Conservation (phyloP, 2,329 filamentous ascomycete species). For the Colletotrichum costaricense region DNA sequence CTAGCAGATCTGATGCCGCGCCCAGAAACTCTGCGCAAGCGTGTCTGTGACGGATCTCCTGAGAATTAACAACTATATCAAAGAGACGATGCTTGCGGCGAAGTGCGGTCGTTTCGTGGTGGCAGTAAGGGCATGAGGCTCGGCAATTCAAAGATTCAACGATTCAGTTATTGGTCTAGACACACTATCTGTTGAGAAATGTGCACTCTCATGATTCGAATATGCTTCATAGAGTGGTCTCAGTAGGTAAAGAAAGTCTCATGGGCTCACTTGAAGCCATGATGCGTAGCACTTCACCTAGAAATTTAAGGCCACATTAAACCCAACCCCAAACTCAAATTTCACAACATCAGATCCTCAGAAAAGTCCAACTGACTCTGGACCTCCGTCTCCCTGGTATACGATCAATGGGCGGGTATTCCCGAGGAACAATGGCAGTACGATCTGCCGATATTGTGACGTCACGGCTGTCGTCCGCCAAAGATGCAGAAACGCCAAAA, state of each 20-base stretch:
- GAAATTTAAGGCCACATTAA: too few species aligned
- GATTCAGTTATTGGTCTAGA: not conserved
- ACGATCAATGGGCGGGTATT: not conserved
- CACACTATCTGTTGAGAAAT: too few species aligned
- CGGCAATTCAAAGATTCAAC: not conserved
- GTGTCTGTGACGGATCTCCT: too few species aligned
- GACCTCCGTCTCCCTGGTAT: too few species aligned
- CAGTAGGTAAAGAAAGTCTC: too few species aligned
- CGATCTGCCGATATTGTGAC: not conserved
- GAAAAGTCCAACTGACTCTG: not conserved
- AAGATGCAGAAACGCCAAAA: not conserved
- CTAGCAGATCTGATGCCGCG: not conserved
- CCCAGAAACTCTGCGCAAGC: too few species aligned
- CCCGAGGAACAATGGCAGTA: not conserved
- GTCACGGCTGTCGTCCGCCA: not conserved
- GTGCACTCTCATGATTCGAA: too few species aligned
- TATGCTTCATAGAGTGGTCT: too few species aligned
- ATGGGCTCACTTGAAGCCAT: too few species aligned
- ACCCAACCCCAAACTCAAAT: too few species aligned
- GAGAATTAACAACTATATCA: too few species aligned
- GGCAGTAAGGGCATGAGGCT: not conserved
- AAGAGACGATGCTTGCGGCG: not conserved
- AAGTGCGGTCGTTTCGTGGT: not conserved
- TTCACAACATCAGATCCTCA: not conserved
- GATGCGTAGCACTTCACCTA: too few species aligned